Base-by-base conservation (phyloP, 257 asterid species). In the Knoxia roxburghii region DNA sequence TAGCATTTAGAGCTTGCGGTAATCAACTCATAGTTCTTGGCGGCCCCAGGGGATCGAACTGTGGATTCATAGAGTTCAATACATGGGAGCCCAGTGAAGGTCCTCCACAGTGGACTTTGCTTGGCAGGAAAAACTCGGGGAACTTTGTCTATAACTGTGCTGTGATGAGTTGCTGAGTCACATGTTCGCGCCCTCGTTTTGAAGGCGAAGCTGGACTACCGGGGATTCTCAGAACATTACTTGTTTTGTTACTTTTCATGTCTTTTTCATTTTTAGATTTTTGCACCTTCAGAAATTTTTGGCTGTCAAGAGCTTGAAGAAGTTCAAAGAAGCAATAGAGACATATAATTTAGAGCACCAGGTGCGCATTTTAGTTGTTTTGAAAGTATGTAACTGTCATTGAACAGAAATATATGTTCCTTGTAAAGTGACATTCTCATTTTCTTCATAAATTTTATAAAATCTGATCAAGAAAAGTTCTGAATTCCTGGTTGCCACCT, bases 1-100 rank as follows among this genome's bases (percentile, higher is more conserved):
- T 87, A n/a, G 98, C 98, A 13, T 91, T 91, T 65, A 77, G 95
- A 80, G 96, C 87, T 1, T 91, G 95, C 32, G 96, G 98, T 2
- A 84, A 87, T 74, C 87, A 78, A 46, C 86, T 91, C 2, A 78
- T 89, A 37, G 92, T 89, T 67, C 80, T 91, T 5, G 96, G 98
- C 4, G 98, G 96, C 49, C 98, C 95, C 0, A 79, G 89, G 43
- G 77, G 70, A 1, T 64, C 76, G 1, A 80, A 82, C 14, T 95
- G 86, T 72, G 87, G 96, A n/a, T 81, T 62, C 32, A 78, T 91
- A 3, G 92, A 89, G 76, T 82, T 91, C 50, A 84, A 87, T 72
- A 79, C 95, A 4, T 91, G 98, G 95, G 81, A 78, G 52, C 98
- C 96, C 0, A 63, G 73, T 2, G 89, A 80, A 29, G 88, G 82